Percentiles rank a stretch among this genome's conserved stretches.
Conservation (phyloP, 2,329 filamentous ascomycete species). For the Cercospora brassicicola region DNA sequence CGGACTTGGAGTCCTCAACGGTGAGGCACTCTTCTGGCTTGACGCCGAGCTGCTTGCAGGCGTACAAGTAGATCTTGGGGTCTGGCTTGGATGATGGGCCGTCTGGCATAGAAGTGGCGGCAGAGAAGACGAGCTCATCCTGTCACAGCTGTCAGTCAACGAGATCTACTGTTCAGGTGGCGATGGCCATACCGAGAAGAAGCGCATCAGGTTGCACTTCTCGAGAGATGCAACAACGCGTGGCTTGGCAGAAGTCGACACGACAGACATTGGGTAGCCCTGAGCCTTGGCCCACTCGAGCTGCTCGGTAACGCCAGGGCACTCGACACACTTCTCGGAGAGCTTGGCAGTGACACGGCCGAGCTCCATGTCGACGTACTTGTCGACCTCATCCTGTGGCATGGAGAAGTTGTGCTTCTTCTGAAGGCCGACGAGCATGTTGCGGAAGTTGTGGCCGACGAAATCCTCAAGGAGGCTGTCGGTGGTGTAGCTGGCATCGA, state of each 20-base stretch:
- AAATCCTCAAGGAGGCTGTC: conserved; percentile 79
- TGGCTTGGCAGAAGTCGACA: conserved; percentile 75
- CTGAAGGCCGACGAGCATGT: conserved; percentile 79
- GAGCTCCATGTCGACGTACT: conserved; percentile 74
- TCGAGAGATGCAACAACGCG: conserved; percentile 75
- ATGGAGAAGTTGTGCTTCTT: conserved; percentile 74
- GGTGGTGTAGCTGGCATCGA: conserved; percentile 72
- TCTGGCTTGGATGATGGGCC: conserved; percentile 88
- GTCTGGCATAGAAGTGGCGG: conserved; percentile 69
- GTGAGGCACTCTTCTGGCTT: conserved; percentile 71
- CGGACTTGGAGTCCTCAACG: conserved; percentile 86
- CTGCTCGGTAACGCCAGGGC: conserved; percentile 60
- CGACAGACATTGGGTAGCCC: conserved; percentile 71
- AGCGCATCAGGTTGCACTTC: conserved; percentile 76
- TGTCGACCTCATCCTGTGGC: conserved; percentile 65
- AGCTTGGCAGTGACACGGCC: conserved; percentile 82
- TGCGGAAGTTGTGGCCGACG: conserved; percentile 91
- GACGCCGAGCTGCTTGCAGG: conserved; percentile 71
- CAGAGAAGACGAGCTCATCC: conserved; percentile 72
- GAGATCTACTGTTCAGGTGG: neutral
- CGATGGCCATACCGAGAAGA: conserved; percentile 57
- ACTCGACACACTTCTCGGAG: conserved; percentile 39
- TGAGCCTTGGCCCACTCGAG: conserved; percentile 59
- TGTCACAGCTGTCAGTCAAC: neutral
- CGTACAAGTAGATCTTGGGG: conserved; percentile 81